phyloP scores from a whole-genome alignment of 1,284 basidiomycete genomes.

The Coniferiporia sulphurascens region DNA sequence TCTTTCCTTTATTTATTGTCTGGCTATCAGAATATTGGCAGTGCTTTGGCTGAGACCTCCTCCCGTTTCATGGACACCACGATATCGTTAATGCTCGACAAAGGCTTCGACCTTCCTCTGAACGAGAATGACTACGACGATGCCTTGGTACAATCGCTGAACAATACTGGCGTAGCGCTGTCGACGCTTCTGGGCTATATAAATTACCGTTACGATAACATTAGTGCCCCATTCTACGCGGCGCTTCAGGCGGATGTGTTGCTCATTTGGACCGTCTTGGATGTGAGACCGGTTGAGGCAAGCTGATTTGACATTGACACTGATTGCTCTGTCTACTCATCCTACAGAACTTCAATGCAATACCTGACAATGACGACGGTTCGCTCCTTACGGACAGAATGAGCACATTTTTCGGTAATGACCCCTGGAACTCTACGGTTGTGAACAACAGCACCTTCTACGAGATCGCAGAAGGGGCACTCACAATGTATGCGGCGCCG shows the following conservation, averaged over 20 bases:
- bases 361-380: conserved; percentile 3
- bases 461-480: conserved; percentile 5
- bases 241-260: conserved; percentile 8
- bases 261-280: conserved; percentile 8
- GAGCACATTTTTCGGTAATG: conserved; percentile 6
- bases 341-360: conserved; percentile 14
- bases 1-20: not conserved
- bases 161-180: conserved; percentile 12
- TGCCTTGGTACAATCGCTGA: not conserved
- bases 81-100: not conserved
- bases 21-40: conserved; percentile 5
- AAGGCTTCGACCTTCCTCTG: not conserved
- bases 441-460: conserved; percentile 11
- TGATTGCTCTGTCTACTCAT: not conserved
- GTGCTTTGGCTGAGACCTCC: conserved; percentile 7
- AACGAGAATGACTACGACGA: conserved; percentile 1
- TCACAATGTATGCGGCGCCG: conserved; percentile 13
- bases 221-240: not conserved
- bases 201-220: not conserved
- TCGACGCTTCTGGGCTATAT: not conserved
- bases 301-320: not conserved
- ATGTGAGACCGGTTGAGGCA: conserved; percentile 1
- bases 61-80: conserved; percentile 7
- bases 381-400: conserved; percentile 11
- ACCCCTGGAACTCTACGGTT: not conserved